phyloP scores from a whole-genome alignment of 441 rosid species.

The Breynia disticha region DNA sequence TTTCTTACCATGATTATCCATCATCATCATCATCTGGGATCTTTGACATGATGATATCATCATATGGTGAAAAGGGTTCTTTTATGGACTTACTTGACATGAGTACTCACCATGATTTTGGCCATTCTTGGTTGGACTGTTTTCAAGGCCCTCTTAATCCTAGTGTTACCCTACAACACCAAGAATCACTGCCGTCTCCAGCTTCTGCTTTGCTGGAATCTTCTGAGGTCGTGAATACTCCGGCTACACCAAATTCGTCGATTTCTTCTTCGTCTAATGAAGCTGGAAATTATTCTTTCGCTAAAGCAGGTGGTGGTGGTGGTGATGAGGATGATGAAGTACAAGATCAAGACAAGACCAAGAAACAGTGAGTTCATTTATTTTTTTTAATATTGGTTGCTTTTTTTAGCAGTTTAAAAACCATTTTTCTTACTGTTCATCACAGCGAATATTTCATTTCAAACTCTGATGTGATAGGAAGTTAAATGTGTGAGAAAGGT shows the following conservation, averaged over 20 bases:
- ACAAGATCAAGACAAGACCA: slow-evolving; percentile 41
- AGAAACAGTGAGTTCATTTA: slow-evolving; percentile 41
- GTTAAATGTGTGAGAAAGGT: slow-evolving; percentile 3
- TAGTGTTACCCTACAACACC: slow-evolving; percentile 7
- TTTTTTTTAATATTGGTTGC: neutral
- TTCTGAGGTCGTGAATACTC: slow-evolving; percentile 66
- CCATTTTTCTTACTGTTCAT: no score
- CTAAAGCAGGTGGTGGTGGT: slow-evolving; percentile 6
- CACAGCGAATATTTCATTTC: neutral
- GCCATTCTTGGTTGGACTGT: slow-evolving; percentile 46
- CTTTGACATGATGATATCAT: slow-evolving; percentile 39
- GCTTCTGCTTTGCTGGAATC: slow-evolving; percentile 42
- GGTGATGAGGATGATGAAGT: slow-evolving; percentile 32
- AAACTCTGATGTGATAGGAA: neutral
- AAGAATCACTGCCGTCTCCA: slow-evolving; percentile 25
- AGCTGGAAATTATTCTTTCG: slow-evolving; percentile 26
- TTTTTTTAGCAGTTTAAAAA: neutral
- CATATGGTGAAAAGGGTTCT: slow-evolving; percentile 26
- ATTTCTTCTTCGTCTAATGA: slow-evolving; percentile 73
- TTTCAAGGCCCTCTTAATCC: slow-evolving; percentile 14
- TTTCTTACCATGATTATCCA: neutral
- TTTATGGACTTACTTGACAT: slow-evolving; percentile 43
- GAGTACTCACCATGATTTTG: slow-evolving; percentile 23
- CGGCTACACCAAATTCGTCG: slow-evolving; percentile 71
- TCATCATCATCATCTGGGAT: slow-evolving; percentile 15